Base-by-base conservation (phyloP, 73 alveolate genomes). In the Paramecium sexaurelia region DNA sequence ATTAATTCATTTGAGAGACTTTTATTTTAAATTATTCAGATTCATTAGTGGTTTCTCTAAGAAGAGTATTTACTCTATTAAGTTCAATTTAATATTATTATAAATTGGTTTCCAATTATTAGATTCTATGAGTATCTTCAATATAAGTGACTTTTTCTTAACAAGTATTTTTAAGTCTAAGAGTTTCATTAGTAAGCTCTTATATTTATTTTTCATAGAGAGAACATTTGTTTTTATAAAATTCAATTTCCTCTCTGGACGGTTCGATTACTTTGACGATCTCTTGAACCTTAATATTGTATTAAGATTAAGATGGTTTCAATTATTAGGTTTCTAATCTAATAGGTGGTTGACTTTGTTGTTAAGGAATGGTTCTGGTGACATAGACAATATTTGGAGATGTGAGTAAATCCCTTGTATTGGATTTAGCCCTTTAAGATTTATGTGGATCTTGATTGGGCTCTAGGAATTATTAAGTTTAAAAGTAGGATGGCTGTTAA, bases 61-160 rank as follows among this genome's bases (percentile, higher is more conserved):
- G 43, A 1, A 78, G 29, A 41, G 19, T 41, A 43, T 43, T 78
- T 9, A 78, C 61, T 37, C 90, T 37, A 43, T 78, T 78, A 4
- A 78, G 26, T 43, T 78, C 90, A 19, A 26, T 45, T 33, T 78
- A 33, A 78, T 41, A 78, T 26, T 22, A 41, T 40, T 37, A 39
- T 37, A 78, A 47, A 13, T 78, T 22, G 7, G 37, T 78, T 43
- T 78, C 90, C 24, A 78, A 78, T 78, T 78, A 3, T 24, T 24
- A 32, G n/a, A 78, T 17, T 78, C 71, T 78, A 39, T 78, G 90
- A 40, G 90, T 41, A 11, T 78, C 90, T 43, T 78, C 90, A 41
- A 78, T 45, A 33, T 41, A 41, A 3, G 90, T 78, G 8, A 78
- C 75, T 22, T 78, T 78, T 24, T 78, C 90, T 78, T 78, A 17